Conservation (phyloP, 2,329 filamentous ascomycete species). For the Sarocladium kiliense region DNA sequence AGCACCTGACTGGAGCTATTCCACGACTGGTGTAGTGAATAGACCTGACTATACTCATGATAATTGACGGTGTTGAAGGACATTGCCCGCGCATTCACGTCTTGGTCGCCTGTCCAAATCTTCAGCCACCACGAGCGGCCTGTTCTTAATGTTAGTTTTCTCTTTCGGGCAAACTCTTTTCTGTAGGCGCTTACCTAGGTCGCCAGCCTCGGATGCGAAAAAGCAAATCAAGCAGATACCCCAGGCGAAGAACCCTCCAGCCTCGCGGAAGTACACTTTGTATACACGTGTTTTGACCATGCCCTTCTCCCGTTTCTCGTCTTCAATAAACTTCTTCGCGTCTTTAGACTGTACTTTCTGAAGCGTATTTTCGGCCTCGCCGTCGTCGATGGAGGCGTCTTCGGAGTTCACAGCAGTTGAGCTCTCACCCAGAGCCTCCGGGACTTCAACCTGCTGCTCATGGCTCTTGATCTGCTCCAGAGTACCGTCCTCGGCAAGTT, state of each 20-base stretch:
- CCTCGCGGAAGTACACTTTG: constrained; percentile 58
- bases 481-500: constrained; percentile 54
- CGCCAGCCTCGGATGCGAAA: constrained; percentile 46
- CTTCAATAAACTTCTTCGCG: constrained; percentile 69
- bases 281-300: constrained; percentile 66
- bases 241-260: constrained; percentile 61
- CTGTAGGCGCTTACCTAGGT: constrained; percentile 50
- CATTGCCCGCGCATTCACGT: not conserved
- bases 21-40: constrained; percentile 32
- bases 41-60: constrained; percentile 37
- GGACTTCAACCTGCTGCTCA: constrained; percentile 38
- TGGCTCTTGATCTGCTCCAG: constrained; percentile 53
- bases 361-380: constrained; percentile 33
- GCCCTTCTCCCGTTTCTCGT: constrained; percentile 67
- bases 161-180: too few relatives aligned
- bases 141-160: constrained; percentile 13
- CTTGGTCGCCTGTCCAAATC: constrained; percentile 51
- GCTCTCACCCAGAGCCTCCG: constrained; percentile 38
- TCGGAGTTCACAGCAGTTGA: constrained; percentile 52
- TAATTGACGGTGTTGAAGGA: constrained; percentile 23
- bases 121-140: constrained; percentile 60
- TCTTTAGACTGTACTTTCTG: constrained; percentile 46
- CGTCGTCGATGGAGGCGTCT: constrained; percentile 27
- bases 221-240: constrained; percentile 47
- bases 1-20: constrained; percentile 18